phyloP scores from a whole-genome alignment of 495 filamentous ascomycete genomes.

The Trichoderma erinaceum region DNA sequence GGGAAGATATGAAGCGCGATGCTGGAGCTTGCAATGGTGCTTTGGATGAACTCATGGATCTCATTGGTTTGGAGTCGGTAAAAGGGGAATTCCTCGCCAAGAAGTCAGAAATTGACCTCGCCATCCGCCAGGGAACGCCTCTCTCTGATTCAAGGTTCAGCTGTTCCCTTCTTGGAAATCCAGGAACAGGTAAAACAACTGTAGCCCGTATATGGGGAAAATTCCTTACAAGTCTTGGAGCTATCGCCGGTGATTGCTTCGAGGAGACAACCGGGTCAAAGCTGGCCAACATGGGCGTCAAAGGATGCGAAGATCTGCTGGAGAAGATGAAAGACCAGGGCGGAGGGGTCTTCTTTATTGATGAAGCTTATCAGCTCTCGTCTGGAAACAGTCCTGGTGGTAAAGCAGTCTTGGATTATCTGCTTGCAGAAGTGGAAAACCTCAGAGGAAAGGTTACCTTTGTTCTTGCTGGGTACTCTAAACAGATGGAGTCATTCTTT shows the following conservation, averaged over 20 bases:
- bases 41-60: constrained; percentile 60
- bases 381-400: constrained; percentile 52
- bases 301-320: constrained; percentile 51
- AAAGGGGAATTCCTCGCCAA: constrained; percentile 54
- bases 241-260: constrained; percentile 49
- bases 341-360: constrained; percentile 69
- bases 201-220: constrained; percentile 71
- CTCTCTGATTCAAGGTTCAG: constrained; percentile 57
- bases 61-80: constrained; percentile 58
- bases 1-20: constrained; percentile 53
- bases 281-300: constrained; percentile 58
- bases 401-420: constrained; percentile 60
- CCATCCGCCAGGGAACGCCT: constrained; percentile 49
- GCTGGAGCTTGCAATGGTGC: constrained; percentile 45
- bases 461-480: constrained; percentile 70
- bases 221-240: constrained; percentile 56
- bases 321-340: constrained; percentile 48
- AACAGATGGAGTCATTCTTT: constrained; percentile 76
- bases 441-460: constrained; percentile 68
- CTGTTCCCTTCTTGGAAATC: constrained; percentile 65
- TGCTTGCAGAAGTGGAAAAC: constrained; percentile 72
- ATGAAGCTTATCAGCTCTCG: constrained; percentile 70
- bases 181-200: constrained; percentile 80
- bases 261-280: constrained; percentile 63
- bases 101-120: constrained; percentile 60